Conservation (phyloP, 2,329 filamentous ascomycete species). For the Sarocladium oryzae region DNA sequence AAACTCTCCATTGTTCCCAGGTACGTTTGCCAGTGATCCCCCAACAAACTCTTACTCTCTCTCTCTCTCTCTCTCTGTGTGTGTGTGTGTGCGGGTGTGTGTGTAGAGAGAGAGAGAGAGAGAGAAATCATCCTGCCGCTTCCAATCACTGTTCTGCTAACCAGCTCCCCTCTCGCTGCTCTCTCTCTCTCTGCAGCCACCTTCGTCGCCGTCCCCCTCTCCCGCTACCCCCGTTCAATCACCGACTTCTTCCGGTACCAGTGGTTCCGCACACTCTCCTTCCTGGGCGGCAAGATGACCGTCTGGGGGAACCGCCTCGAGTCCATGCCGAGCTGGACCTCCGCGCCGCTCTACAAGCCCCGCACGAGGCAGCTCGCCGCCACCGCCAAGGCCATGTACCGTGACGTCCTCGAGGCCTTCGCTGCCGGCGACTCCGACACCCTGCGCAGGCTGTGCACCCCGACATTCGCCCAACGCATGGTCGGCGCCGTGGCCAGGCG, state of each 20-base stretch:
- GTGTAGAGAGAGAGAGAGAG: too few relatives aligned
- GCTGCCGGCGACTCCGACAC: conserved; percentile 48
- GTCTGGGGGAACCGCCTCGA: conserved; percentile 33
- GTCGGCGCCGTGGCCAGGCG: conserved; percentile 47
- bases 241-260: conserved; percentile 28
- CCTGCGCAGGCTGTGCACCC: conserved; percentile 47
- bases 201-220: conserved; percentile 38
- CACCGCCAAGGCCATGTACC: conserved; percentile 53
- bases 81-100: too few relatives aligned
- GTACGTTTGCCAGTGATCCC: too few relatives aligned
- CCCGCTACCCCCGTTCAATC: conserved; percentile 24
- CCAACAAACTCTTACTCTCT: too few relatives aligned
- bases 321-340: conserved; percentile 38
- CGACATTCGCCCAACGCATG: conserved; percentile 45
- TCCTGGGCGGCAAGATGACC: conserved; percentile 25
- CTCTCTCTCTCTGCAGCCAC: conserved; percentile 30
- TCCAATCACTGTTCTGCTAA: too few relatives aligned
- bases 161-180: too few relatives aligned
- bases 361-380: conserved; percentile 36
- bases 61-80: too few relatives aligned
- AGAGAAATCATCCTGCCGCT: too few relatives aligned
- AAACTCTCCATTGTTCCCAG: conserved; percentile 3
- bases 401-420: conserved; percentile 54
- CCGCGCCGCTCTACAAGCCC: conserved; percentile 30
- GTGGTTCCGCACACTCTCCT: conserved; percentile 29